Percentiles rank a stretch among this genome's conserved stretches.
phyloP scores from a whole-genome alignment of 441 rosid species.

The Mallotus japonicus region DNA sequence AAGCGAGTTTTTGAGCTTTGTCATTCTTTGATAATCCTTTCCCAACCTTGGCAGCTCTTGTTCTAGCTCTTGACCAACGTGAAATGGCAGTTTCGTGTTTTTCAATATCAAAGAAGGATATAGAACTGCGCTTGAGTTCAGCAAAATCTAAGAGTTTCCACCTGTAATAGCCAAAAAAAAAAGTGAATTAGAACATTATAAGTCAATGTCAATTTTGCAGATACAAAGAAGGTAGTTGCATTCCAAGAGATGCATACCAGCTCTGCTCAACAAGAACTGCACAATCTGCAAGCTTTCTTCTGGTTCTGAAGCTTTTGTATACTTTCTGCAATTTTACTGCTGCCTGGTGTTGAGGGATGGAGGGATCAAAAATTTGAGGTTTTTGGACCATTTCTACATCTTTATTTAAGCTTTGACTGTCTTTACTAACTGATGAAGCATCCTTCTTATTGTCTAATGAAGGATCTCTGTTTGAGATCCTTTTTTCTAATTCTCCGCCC shows the following conservation, averaged over 20 bases:
- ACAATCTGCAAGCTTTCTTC: conserved; percentile 93
- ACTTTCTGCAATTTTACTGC: conserved; percentile 85
- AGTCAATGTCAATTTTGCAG: neutral
- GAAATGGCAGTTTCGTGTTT: conserved; percentile 91
- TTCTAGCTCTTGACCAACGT: conserved; percentile 97
- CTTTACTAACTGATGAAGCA: conserved; percentile 14
- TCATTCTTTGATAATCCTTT: conserved; percentile 91
- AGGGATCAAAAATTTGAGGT: conserved; percentile 40
- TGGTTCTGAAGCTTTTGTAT: conserved; percentile 83
- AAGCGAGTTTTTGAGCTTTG: conserved; percentile 83
- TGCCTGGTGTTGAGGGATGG: conserved; percentile 57
- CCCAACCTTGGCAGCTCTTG: conserved; percentile 94
- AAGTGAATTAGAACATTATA: conserved; percentile 16
- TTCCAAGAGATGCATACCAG: conserved; percentile 50
- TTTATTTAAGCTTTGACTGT: conserved; percentile 20
- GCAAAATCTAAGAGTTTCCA: conserved; percentile 97
- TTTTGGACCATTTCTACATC: neutral
- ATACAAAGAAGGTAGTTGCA: neutral
- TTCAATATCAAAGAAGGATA: conserved; percentile 87
- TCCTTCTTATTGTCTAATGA: conserved; percentile 30
- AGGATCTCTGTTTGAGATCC: conserved; percentile 44
- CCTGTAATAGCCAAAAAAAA: conserved; percentile 36
- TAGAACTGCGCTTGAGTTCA: conserved; percentile 84
- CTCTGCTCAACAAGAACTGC: conserved; percentile 89
- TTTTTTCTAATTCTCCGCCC: conserved; percentile 49